Base-by-base conservation (phyloP, 2,329 filamentous ascomycete species). In the Fusarium sp. region DNA sequence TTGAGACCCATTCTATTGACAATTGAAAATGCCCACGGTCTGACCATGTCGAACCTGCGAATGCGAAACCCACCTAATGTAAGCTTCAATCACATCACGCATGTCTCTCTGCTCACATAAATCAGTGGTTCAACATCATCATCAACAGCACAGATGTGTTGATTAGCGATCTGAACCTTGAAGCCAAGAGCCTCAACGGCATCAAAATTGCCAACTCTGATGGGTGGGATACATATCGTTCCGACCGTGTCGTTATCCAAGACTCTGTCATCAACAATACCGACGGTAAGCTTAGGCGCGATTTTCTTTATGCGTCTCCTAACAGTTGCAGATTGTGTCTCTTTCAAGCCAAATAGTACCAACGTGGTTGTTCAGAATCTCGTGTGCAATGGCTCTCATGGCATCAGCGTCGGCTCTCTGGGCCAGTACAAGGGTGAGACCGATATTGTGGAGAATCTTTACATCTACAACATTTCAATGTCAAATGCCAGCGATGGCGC, bases 261-360 rank as follows among this genome's bases (percentile, higher is more conserved):
- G 88, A 92, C 76, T 91, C 88, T 90, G 69, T 84, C 88, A 77
- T 76, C 45, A 56, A 76, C 41, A 76, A 76, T 27, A 76, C 75
- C 0, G 75, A 76, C 32, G 75, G 75, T 76, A 65, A 6, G 42
- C 6, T 3, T 6, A 30, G 6, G 3, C 30, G 10, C 6, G 3
- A 6, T 2, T 9, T 10, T 7, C 11, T 2, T 5, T 12, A 0
- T 3, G 1, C 3, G 15, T 27, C 41, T 11, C 15, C 44, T 71
- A 1, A 65, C 17, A 13, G 6, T 1, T 14, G 9, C 1, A 76
- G 87, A 93, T 77, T 93, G 91, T 66, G 89, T 93, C 15, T 90
- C 90, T 1, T 93, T 93, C 85, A 93, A 93, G 80, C 91, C 91
- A 20, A 93, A 93, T 78, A 90, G 86, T 73, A 92, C 90, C 45